These are phyloP conservation scores for Hanseniaspora lachancei DNA, from an alignment of 805 yeast species.

Conservation along the genomic window DNA sequence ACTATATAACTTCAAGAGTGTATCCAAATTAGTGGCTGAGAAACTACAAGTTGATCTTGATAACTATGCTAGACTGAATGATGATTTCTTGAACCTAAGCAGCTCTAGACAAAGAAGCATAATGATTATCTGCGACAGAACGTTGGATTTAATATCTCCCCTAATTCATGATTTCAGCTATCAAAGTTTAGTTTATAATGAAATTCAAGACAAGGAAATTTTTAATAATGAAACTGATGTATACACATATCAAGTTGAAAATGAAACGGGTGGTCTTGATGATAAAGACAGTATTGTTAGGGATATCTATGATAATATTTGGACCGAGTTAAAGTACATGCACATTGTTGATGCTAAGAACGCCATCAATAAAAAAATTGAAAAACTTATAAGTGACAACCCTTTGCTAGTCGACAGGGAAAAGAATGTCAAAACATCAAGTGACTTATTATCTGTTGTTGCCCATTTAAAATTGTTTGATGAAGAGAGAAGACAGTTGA, in stretches of 20 bases:
- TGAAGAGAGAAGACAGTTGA: slow-evolving; percentile 48
- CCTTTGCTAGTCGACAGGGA: slow-evolving; percentile 61
- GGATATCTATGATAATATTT: slow-evolving; percentile 48
- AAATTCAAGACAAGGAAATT: slow-evolving; percentile 29
- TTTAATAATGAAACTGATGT: slow-evolving; percentile 31
- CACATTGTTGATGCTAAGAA: slow-evolving; percentile 69
- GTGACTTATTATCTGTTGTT: slow-evolving; percentile 63
- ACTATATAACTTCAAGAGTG: slow-evolving; percentile 40
- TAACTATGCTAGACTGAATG: slow-evolving; percentile 55
- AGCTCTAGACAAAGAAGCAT: slow-evolving; percentile 55
- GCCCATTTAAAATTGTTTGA: slow-evolving; percentile 57
- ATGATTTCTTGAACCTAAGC: slow-evolving; percentile 47
- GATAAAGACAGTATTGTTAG: slow-evolving; percentile 37
- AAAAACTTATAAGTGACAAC: slow-evolving; percentile 55
- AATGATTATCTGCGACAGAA: slow-evolving; percentile 66
- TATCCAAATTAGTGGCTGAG: slow-evolving; percentile 59
- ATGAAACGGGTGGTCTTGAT: slow-evolving; percentile 36
- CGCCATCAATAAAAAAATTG: slow-evolving; percentile 41
- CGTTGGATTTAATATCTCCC: slow-evolving; percentile 73
- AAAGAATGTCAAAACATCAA: slow-evolving; percentile 43
- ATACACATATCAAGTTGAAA: slow-evolving; percentile 45
- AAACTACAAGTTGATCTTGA: slow-evolving; percentile 61
- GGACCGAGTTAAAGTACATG: slow-evolving; percentile 57
- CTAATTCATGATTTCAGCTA: slow-evolving; percentile 79
- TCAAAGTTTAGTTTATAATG: slow-evolving; percentile 83